Base-by-base conservation (phyloP, 1,284 basidiomycete species). In the Schizophyllum commune region DNA sequence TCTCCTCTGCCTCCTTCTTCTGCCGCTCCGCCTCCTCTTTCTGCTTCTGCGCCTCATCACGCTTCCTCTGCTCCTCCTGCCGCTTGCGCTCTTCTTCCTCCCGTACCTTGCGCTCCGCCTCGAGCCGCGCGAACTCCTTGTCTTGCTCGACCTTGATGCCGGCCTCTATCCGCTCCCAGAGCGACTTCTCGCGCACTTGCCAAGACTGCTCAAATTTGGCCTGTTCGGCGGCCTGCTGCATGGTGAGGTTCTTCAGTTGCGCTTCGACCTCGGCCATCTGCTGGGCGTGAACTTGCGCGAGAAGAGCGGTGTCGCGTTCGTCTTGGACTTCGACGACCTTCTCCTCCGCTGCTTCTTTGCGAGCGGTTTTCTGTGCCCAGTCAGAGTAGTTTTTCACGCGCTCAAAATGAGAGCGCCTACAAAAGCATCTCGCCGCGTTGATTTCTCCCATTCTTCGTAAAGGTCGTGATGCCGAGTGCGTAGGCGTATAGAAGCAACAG, bases 361-460 rank as follows among this genome's bases (percentile, higher is more conserved):
- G 39, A 13, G 39, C 39, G 17, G 39, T 13, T 47, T 47, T 47
- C 39, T 47, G 39, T 8, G 17, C 9, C 9, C 4, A 17, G 39
- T 47, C 39, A 47, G 39, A n/a, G n/a, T n/a, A n/a, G n/a, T n/a
- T n/a, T n/a, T n/a, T n/a, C n/a, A n/a, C n/a, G n/a, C n/a, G n/a
- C n/a, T n/a, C n/a, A n/a, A n/a, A 27, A 22, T 20, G 27, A 56
- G 56, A 59, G 56, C 5, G 80, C 86, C 65, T 68, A 91, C 89
- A 66, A 87, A 83, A 15, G 89, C 85, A 64, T 91, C 88, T 65
- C 79, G 82, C 39, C 83, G 78, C 32, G 84, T 83, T 65, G 84
- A 76, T 63, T 79, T 80, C 72, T 89, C 84, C 89, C 88, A 91
- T 66, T 91, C 88, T 73, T 90, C 88, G 64, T 89, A 90, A 19